Conservation (phyloP, 2,329 filamentous ascomycete genomes). For the Penicillium sp. region DNA sequence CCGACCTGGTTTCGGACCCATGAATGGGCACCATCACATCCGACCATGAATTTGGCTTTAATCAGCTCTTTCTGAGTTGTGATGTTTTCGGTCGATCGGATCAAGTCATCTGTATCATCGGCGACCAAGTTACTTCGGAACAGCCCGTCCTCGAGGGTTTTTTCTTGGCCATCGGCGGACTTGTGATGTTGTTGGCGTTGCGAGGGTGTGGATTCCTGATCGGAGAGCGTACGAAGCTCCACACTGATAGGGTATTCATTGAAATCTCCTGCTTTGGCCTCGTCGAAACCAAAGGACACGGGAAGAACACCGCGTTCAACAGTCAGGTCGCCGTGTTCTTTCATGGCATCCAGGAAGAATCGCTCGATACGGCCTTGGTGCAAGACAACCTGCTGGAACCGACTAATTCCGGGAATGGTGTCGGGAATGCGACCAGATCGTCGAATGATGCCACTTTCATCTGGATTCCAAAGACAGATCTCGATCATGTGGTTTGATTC, state of each 20-base stretch:
- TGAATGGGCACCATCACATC: conserved; percentile 24
- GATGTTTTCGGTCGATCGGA: not conserved
- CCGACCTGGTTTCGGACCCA: conserved; percentile 20
- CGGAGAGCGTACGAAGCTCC: conserved; percentile 55
- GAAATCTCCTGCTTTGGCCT: conserved; percentile 47
- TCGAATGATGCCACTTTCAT: conserved; percentile 54
- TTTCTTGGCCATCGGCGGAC: conserved; percentile 26
- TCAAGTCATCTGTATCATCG: not conserved
- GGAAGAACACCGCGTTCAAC: conserved; percentile 63
- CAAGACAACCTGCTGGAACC: conserved; percentile 64
- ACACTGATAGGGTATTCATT: conserved; percentile 61
- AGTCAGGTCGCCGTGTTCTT: conserved; percentile 51
- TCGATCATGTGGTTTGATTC: conserved; percentile 29
- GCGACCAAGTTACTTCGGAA: not conserved
- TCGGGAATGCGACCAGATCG: conserved; percentile 63
- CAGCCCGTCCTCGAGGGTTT: conserved; percentile 49
- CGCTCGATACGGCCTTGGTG: conserved; percentile 70
- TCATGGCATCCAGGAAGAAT: conserved; percentile 63
- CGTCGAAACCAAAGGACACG: conserved; percentile 54
- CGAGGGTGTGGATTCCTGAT: conserved; percentile 50
- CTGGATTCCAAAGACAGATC: conserved; percentile 38
- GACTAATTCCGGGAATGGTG: conserved; percentile 59
- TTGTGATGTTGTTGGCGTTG: conserved; percentile 27
- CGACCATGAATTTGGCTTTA: conserved; percentile 23
- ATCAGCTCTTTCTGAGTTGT: conserved; percentile 1